A percentile compares a stretch with the other conserved stretches of the same genome.
Conservation (phyloP, 257 asterid genomes). For the Solanum etuberosum region DNA sequence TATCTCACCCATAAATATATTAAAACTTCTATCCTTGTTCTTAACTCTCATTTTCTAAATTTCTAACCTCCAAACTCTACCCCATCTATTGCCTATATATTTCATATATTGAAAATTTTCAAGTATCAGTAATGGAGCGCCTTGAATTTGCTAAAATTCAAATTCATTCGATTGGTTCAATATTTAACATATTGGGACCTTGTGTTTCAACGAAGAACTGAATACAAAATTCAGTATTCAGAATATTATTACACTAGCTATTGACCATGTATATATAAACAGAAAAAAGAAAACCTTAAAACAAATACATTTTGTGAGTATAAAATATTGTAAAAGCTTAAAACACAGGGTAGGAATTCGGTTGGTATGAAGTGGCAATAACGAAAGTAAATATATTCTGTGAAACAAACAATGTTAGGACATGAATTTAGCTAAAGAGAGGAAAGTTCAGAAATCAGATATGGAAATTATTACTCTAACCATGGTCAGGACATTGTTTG, state of each 20-base stretch:
- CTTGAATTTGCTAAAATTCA: not conserved
- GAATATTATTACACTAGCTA: not conserved
- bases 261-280: not conserved
- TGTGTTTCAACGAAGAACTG: not conserved
- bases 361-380: not conserved
- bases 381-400: not conserved
- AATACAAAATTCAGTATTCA: not conserved
- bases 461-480: not conserved
- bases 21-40: not conserved
- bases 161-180: not conserved
- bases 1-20: not conserved
- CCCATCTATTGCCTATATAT: not conserved
- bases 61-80: not conserved
- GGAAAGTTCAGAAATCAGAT: not conserved
- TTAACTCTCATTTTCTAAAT: not conserved
- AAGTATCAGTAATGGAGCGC: not conserved
- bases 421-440: not conserved
- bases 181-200: not conserved
- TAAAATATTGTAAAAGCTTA: not conserved
- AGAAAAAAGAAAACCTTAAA: not conserved
- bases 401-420: not conserved
- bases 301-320: not conserved
- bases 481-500: not conserved
- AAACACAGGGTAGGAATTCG: not conserved
- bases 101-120: not conserved